Evolutionary conservation across 352 stramenopile species (phyloP).

Genomic region (Blastocystis sp.): DNA sequence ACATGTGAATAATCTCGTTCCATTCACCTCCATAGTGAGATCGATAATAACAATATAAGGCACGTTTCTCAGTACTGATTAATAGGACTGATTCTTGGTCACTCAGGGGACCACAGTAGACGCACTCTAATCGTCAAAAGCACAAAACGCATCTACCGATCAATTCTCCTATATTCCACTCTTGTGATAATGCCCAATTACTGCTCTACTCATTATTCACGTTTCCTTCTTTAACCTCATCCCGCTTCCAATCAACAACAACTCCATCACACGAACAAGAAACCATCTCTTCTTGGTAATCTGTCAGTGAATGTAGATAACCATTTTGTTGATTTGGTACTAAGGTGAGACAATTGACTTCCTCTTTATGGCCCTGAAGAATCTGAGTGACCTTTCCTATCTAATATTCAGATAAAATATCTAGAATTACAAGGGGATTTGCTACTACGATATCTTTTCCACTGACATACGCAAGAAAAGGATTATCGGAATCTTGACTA

Average conservation of each 20-base stretch:
- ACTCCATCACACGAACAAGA: conserved; percentile 2
- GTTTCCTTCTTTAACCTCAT: background rate
- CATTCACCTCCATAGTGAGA: background rate
- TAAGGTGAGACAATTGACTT: conserved; percentile 30
- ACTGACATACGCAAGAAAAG: conserved; percentile 35
- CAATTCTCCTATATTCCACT: background rate
- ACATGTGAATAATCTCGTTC: background rate
- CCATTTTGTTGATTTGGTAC: background rate
- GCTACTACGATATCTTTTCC: conserved; percentile 43
- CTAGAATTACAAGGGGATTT: background rate
- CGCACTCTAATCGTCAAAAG: background rate
- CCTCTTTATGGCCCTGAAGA: background rate
- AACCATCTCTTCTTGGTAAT: conserved; percentile 10
- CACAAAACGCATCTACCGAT: background rate
- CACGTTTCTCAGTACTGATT: conserved; percentile 30
- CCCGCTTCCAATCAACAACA: background rate
- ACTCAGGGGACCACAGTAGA: background rate
- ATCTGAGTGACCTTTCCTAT: background rate
- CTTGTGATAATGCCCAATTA: no score
- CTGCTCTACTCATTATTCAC: background rate
- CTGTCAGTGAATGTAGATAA: background rate
- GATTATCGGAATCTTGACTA: background rate
- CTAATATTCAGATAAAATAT: background rate
- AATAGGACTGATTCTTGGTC: background rate
- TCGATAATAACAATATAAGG: background rate